Evolutionary conservation across 768 basidiomycete genomes (phyloP), one percentile per base, ranked within the genome.

Genomic region (Pulveroboletus frians): DNA sequence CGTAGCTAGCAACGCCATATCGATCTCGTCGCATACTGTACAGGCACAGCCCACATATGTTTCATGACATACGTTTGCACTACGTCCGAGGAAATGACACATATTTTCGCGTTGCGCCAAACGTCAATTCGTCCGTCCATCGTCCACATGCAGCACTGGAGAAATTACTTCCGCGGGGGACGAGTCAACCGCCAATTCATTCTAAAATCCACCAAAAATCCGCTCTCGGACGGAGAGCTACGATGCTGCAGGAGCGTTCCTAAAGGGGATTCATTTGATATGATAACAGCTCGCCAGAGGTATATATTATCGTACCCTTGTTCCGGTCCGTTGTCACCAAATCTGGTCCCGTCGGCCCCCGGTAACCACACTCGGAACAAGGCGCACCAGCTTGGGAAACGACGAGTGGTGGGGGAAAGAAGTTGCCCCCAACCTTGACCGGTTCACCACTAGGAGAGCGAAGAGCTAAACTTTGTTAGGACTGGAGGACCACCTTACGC

Each of bases 291-390:
- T 37, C 18, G 36, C 37, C 47, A 51, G 51, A 55, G 42, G 56
- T 48, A 53, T 58, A 51, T 58, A 52, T 51, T 14, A 21, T 56
- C 45, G 40, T 61, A 54, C 62, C 62, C 21, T 36, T 55, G n/a
- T 53, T 30, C 51, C 49, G 62, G 62, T 54, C 54, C 62, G 55
- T 60, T 47, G 43, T 52, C 39, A 27, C 55, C 47, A 17, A 13
- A 42, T 17, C 17, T 31, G 9, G 48, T 14, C 13, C 40, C 39
- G 34, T 38, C 38, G 49, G 50, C 47, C 34, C 31, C 40, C 59
- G 39, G 13, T 17, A 32, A 20, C 54, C 50, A 42, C 32, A 50
- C 41, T 4, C 36, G 47, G 56, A 60, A 55, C 59, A 61, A 60
- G 50, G 53, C n/a, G 14, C 46, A 49, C 27, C 36, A 32, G 32